Evolutionary conservation across 805 yeast genomes (phyloP), one percentile per base, ranked within the genome.

Genomic region (Hanseniaspora clermontiae): DNA sequence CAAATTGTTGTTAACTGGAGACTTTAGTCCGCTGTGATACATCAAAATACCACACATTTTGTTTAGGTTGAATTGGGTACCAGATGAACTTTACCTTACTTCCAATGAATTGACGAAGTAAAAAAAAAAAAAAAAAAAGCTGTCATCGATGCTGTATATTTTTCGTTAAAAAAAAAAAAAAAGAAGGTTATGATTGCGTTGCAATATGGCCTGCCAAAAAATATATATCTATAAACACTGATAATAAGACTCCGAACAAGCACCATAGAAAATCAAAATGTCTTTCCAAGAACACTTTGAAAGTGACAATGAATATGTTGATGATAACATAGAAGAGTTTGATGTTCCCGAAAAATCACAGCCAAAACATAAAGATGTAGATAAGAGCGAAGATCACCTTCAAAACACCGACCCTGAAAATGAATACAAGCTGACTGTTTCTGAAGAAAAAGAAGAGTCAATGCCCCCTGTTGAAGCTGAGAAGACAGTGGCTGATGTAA

Each of bases 281-380:
- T 53, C 57, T 9, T 53, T 53, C 46, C 51, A 53, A 17, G 57
- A 53, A 17, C 57, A 46, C 15, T 53, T 53, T 46, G 57, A 53
- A 3, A 45, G 45, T 31, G 24, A 43, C n/a, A 52, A 19, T 5
- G 45, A 43, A 4, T 43, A 24, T 31, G 51, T 17, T 10, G 50
- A 53, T 27, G 57, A 46, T 5, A 53, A 53, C 24, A 46, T 46
- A 15, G 46, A 46, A 5, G 47, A 37, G 15, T 38, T 46, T 31
- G 57, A 46, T n/a, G 49, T 55, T n/a, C 54, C 34, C 12, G 43
- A n/a, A 3, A 50, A 53, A 36, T 49, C 37, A 15, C 49, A 55
- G 32, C 38, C 38, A 14, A 14, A 24, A 43, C 5, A 24, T 46
- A 56, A 55, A 31, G 53, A 57, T n/a, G 20, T 8, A 20, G 34